Evolutionary conservation across 768 basidiomycete species (phyloP).

Genomic region (Termitomyces sp.): DNA sequence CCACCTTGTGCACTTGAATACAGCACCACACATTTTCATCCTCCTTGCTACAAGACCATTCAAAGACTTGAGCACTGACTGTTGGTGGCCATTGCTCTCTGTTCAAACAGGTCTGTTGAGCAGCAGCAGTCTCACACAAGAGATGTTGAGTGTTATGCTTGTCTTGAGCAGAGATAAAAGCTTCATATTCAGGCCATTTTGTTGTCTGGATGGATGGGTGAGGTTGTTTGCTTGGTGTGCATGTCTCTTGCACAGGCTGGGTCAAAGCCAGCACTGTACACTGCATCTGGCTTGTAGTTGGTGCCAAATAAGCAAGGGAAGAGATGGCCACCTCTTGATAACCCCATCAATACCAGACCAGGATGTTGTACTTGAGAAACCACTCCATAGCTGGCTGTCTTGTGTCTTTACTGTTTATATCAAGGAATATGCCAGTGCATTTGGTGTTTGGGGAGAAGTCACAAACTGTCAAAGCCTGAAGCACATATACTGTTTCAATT

Average conservation of each 20-base stretch:
- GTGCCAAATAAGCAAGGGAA: too few relatives aligned
- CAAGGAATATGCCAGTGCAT: too few relatives aligned
- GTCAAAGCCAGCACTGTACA: neutral
- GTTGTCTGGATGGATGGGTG: too few relatives aligned
- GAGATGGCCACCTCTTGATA: too few relatives aligned
- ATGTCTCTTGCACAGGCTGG: neutral
- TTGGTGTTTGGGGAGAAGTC: too few relatives aligned
- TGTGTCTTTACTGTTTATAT: too few relatives aligned
- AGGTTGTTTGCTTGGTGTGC: neutral
- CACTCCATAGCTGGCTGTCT: too few relatives aligned
- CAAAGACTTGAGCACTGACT: conserved; percentile 8
- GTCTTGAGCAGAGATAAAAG: neutral
- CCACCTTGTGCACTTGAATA: neutral
- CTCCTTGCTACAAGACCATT: neutral
- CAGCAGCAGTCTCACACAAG: neutral
- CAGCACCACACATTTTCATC: neutral
- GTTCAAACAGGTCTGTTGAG: neutral
- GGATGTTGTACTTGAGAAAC: too few relatives aligned
- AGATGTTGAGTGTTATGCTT: neutral
- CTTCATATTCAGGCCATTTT: neutral
- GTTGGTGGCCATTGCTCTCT: conserved; percentile 1
- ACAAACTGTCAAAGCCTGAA: too few relatives aligned
- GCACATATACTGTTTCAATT: too few relatives aligned
- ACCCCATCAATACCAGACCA: too few relatives aligned
- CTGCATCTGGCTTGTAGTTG: too few relatives aligned